A percentile compares a stretch with the other conserved stretches of the same genome.
Conservation (phyloP, 352 stramenopile genomes). For the Thraustotheca clavata region DNA sequence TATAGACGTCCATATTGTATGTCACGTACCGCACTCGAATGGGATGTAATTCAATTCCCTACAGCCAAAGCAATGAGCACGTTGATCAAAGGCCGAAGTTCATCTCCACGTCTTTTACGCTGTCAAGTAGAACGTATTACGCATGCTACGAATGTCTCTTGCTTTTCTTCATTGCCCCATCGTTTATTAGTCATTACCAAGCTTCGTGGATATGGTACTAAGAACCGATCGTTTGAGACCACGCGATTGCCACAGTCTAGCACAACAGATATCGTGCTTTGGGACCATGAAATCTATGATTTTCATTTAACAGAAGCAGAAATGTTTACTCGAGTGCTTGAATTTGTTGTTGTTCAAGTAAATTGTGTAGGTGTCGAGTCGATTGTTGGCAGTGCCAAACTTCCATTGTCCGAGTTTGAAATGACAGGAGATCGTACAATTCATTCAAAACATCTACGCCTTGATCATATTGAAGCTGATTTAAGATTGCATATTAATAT, state of each 20-base stretch:
- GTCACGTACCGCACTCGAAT: too few species aligned
- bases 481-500: background rate
- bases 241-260: background rate
- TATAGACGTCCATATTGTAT: too few species aligned
- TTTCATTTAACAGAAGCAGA: constrained; percentile 17
- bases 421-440: background rate
- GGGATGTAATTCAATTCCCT: too few species aligned
- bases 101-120: background rate
- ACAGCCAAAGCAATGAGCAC: too few species aligned
- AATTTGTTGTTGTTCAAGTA: background rate
- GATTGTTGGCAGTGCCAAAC: background rate
- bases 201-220: background rate
- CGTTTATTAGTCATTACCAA: constrained; percentile 12
- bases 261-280: background rate
- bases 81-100: background rate
- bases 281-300: constrained; percentile 16
- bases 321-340: constrained; percentile 18
- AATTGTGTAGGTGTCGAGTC: background rate
- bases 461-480: background rate
- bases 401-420: constrained; percentile 8
- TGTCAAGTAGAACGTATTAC: background rate
- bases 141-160: background rate
- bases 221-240: background rate
- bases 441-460: background rate
- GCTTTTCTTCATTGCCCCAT: background rate